Evolutionary conservation across 2,329 filamentous ascomycete genomes (phyloP), one percentile per base, ranked within the genome.

Genomic region (Pseudogymnoascus sp.): DNA sequence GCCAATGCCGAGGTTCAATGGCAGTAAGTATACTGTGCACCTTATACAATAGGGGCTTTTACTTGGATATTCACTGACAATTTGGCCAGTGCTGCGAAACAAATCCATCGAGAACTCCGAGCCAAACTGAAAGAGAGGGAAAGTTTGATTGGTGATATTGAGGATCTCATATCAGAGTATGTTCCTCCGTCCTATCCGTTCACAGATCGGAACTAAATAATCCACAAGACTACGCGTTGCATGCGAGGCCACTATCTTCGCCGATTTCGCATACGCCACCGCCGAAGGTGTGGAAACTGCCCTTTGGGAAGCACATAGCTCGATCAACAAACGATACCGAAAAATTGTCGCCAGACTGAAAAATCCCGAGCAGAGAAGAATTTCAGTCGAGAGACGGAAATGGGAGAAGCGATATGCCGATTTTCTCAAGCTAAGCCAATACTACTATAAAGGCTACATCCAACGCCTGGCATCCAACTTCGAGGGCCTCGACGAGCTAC

Each of bases 381-480:
- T 83, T 65, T 79, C 79, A 4, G 84, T 88, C 11, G 81, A 85
- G 75, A 86, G 85, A 70, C 86, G 93, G 67, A 95, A 92, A 75
- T 79, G 93, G 60, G 88, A 90, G 73, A 93, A 90, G 76, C 82
- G 88, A 67, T 97, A 96, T 75, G 80, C 88, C 64, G 84, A 86
- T 68, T 97, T 96, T 74, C 85, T 97, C 69, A 96, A 93, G 76
- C 88, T 88, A 56, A 89, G 91, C 68, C 90, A 95, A 75, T 86
- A 86, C 70, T 97, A 96, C 75, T 97, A 97, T 79, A 86, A 89
- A 71, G 87, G 86, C 68, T 95, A 91, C 71, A 88, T 97, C 62
- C 87, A 93, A 74, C 85, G 88, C 63, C 80, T 97, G 23, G 87
- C 88, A 62, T 80, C 79, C 26, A 80, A 81, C 60, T 88, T 85